Percentiles rank a stretch among this genome's conserved stretches.
Conservation (phyloP, 805 yeast genomes). For the Nakazawaea wyomingensis region DNA sequence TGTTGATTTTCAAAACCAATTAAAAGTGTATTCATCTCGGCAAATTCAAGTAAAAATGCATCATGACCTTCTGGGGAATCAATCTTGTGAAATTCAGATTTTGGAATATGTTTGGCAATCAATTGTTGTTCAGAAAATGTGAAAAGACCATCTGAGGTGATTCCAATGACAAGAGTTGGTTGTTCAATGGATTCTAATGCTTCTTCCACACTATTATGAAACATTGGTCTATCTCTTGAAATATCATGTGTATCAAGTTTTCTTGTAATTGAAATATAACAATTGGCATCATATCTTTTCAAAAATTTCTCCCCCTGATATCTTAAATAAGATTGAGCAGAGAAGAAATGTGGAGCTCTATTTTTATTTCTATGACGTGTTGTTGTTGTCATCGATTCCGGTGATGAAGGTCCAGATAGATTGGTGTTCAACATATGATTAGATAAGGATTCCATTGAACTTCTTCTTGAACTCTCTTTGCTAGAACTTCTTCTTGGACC, state of each 20-base stretch:
- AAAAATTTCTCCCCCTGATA: conserved; percentile 93
- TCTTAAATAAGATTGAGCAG: conserved; percentile 92
- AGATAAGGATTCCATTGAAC: conserved; percentile 2
- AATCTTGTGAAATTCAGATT: conserved; percentile 62
- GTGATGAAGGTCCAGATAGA: not conserved
- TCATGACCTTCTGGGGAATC: conserved; percentile 97
- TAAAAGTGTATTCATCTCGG: conserved; percentile 68
- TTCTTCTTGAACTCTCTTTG: conserved; percentile 2
- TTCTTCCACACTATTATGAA: conserved; percentile 32
- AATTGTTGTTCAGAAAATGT: conserved; percentile 88
- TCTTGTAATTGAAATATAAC: conserved; percentile 90
- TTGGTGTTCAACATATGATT: not conserved
- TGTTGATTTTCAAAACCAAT: conserved; percentile 56
- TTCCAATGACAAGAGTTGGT: conserved; percentile 85
- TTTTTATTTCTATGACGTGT: conserved; percentile 23
- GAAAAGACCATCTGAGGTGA: conserved; percentile 87
- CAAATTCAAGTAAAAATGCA: conserved; percentile 89
- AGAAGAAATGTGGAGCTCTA: conserved; percentile 61
- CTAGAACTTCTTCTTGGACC: conserved; percentile 9
- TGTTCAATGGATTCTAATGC: conserved; percentile 58
- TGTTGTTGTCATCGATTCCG: no score
- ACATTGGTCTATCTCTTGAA: conserved; percentile 61
- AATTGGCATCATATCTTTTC: conserved; percentile 89
- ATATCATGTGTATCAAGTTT: conserved; percentile 95
- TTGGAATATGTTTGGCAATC: conserved; percentile 69